Evolutionary conservation across 2,329 filamentous ascomycete species (phyloP).

Genomic region (Pseudocercospora fijiensis): DNA sequence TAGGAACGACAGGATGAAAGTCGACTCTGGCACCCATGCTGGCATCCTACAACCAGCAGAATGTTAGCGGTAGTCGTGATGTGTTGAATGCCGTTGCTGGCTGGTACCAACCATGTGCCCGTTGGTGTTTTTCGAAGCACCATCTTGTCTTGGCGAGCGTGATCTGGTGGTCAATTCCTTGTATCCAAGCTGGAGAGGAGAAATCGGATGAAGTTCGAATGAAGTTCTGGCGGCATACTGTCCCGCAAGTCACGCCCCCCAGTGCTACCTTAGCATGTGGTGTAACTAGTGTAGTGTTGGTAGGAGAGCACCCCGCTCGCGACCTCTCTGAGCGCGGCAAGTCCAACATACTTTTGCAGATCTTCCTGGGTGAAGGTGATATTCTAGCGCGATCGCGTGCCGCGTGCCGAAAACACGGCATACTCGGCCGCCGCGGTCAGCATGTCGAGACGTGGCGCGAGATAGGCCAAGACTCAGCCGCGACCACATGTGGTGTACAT

Average conservation of each 20-base stretch:
- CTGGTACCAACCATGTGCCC: not conserved
- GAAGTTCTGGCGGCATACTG: not conserved
- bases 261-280: not conserved
- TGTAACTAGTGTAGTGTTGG: not conserved
- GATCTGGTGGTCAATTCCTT: not conserved
- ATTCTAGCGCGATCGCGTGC: not conserved
- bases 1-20: constrained; percentile 25
- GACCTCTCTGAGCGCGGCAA: not conserved
- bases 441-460: not conserved
- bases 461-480: not conserved
- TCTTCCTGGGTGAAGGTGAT: not conserved
- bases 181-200: not conserved
- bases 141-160: not conserved
- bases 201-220: not conserved
- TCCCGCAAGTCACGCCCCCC: not conserved
- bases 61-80: not conserved
- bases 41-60: constrained; percentile 6
- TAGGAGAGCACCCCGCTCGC: not conserved
- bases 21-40: constrained; percentile 29
- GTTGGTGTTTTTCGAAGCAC: not conserved
- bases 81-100: not conserved
- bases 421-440: not conserved
- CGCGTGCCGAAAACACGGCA: not conserved
- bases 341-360: constrained; percentile 1
- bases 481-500: not conserved